phyloP scores from a whole-genome alignment of 2,329 filamentous ascomycete species.

The Plenodomus tracheiphilus region DNA sequence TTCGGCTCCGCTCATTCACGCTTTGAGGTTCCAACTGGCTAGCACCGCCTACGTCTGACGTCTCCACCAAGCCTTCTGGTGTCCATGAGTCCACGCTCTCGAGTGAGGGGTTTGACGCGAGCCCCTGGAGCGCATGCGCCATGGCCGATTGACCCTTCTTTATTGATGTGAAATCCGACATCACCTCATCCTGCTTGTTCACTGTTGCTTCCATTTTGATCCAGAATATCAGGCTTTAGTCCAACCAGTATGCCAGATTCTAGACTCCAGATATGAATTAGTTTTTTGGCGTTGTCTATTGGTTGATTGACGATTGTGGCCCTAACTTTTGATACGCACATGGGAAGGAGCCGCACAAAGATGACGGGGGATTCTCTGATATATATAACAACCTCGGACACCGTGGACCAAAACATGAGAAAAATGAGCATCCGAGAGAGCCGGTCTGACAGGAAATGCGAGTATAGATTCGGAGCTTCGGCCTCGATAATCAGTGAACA shows the following conservation, averaged over 20 bases:
- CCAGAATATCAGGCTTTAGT: not conserved
- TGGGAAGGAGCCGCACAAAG: constrained; percentile 6
- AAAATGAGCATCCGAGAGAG: constrained; percentile 9
- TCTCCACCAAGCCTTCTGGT: constrained; percentile 25
- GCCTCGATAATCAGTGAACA: not conserved
- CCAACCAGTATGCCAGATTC: not conserved
- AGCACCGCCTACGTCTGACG: constrained; percentile 47
- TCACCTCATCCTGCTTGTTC: constrained; percentile 5
- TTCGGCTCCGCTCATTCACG: constrained; percentile 35
- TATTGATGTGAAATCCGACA: constrained; percentile 14
- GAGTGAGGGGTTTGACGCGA: constrained; percentile 20
- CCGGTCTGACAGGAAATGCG: constrained; percentile 1
- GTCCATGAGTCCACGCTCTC: constrained; percentile 33
- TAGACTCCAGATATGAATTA: not conserved
- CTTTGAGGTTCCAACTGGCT: constrained; percentile 44
- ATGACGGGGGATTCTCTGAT: constrained; percentile 2
- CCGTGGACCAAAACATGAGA: constrained; percentile 9
- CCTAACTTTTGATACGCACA: not conserved
- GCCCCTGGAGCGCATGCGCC: constrained; percentile 33
- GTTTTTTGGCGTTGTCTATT: not conserved
- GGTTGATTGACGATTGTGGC: not conserved
- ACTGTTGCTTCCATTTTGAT: constrained; percentile 1
- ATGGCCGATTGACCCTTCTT: constrained; percentile 26
- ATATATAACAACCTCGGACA: not conserved
- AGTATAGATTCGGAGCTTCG: not conserved